Evolutionary conservation across 768 basidiomycete genomes (phyloP).

Genomic region (Serendipita indica): DNA sequence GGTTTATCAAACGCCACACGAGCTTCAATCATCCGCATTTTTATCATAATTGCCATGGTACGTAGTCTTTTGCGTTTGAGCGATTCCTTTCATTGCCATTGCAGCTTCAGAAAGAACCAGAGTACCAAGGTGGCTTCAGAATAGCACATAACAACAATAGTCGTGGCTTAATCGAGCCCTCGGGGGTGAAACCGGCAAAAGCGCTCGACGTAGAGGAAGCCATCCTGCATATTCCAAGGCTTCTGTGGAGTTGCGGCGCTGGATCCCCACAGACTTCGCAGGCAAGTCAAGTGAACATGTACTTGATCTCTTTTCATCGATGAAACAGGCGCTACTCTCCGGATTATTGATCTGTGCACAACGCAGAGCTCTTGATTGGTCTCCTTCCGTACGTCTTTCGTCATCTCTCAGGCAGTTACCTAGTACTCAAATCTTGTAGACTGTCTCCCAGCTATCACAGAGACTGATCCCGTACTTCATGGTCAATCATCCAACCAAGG

Average conservation of each 20-base stretch:
- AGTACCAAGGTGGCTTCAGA: slow-evolving; percentile 37
- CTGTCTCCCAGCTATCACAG: slow-evolving; percentile 35
- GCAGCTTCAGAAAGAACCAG: slow-evolving; percentile 49
- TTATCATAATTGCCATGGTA: too few relatives aligned
- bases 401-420: slow-evolving; percentile 9
- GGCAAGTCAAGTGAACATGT: slow-evolving; percentile 27
- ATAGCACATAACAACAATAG: slow-evolving; percentile 20
- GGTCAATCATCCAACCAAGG: slow-evolving; percentile 59
- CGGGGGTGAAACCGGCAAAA: background rate
- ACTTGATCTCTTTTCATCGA: background rate
- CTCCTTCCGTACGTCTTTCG: slow-evolving; percentile 8
- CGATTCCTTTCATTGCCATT: too few relatives aligned
- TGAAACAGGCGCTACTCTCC: slow-evolving; percentile 34
- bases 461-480: slow-evolving; percentile 69
- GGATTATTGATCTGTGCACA: slow-evolving; percentile 49
- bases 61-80: too few relatives aligned
- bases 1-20: too few relatives aligned
- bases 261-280: slow-evolving; percentile 43
- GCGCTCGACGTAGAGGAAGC: slow-evolving; percentile 32
- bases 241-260: slow-evolving; percentile 69
- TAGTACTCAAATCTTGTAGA: slow-evolving; percentile 24
- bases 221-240: slow-evolving; percentile 61
- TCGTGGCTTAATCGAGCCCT: background rate
- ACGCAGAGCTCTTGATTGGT: slow-evolving; percentile 25
- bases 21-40: too few relatives aligned